phyloP scores from a whole-genome alignment of 176 grass and related monocot genomes.

The Avena eriantha region DNA sequence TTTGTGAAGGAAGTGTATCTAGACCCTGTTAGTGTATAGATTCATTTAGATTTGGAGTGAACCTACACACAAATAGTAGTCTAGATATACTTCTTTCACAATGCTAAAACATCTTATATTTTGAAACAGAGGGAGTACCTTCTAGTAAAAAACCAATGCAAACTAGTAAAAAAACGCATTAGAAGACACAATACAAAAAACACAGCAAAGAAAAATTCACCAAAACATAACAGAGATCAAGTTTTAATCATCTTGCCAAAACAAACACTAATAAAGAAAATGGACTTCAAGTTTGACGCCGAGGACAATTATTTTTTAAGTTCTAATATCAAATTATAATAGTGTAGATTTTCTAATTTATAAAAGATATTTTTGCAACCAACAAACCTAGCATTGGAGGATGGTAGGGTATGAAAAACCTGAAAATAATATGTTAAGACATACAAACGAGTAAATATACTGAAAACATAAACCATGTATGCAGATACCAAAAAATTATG shows the following conservation, averaged over 20 bases:
- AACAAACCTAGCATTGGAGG: background rate
- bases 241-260: background rate
- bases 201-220: background rate
- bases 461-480: background rate
- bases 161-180: background rate
- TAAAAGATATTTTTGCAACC: background rate
- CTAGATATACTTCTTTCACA: too few species aligned
- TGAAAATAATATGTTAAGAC: background rate
- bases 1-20: too few species aligned
- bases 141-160: background rate
- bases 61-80: too few species aligned
- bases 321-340: background rate
- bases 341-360: background rate
- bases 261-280: background rate
- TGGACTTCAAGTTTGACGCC: background rate
- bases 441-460: background rate
- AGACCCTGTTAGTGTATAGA: too few species aligned
- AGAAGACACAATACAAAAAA: background rate
- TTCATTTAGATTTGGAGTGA: too few species aligned
- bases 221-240: background rate
- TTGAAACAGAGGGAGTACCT: too few species aligned
- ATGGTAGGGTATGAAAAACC: background rate
- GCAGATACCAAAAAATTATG: background rate
- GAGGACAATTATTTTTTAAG: background rate
- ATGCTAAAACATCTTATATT: too few species aligned